Percentiles rank a stretch among this genome's conserved stretches.
phyloP scores from a whole-genome alignment of 768 basidiomycete genomes.

The Suillus subalutaceus region DNA sequence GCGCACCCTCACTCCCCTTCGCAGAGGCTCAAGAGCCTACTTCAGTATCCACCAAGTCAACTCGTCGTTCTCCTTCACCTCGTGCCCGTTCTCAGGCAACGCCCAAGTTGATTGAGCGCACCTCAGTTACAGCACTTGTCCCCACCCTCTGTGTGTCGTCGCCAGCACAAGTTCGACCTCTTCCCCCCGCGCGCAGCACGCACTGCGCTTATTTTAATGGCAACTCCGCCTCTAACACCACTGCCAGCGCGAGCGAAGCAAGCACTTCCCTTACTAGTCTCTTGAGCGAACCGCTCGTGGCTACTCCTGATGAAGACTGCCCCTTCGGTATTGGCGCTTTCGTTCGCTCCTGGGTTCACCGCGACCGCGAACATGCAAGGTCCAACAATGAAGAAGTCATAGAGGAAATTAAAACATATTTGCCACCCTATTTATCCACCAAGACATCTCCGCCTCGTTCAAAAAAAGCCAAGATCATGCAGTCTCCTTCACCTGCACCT shows the following conservation, averaged over 20 bases:
- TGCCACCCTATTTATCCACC: slow-evolving; percentile 22
- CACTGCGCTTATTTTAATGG: slow-evolving; percentile 37
- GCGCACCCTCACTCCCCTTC: slow-evolving; percentile 33
- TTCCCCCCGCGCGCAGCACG: slow-evolving; percentile 33
- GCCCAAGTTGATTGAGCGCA: slow-evolving; percentile 39
- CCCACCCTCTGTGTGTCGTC: slow-evolving; percentile 57
- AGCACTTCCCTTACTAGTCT: slow-evolving; percentile 58
- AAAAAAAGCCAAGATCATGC: slow-evolving; percentile 25
- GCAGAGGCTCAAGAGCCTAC: slow-evolving; percentile 17
- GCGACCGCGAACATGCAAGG: slow-evolving; percentile 27
- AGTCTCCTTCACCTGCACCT: slow-evolving; percentile 17
- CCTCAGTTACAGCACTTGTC: slow-evolving; percentile 31
- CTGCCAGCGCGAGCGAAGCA: slow-evolving; percentile 37
- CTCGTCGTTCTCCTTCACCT: slow-evolving; percentile 14
- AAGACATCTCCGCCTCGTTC: slow-evolving; percentile 19
- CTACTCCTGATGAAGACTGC: slow-evolving; percentile 42
- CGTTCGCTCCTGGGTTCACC: slow-evolving; percentile 31
- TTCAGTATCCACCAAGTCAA: slow-evolving; percentile 8
- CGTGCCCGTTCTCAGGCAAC: slow-evolving; percentile 27
- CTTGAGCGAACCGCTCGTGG: slow-evolving; percentile 44
- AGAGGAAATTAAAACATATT: slow-evolving; percentile 36
- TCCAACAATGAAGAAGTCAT: slow-evolving; percentile 31
- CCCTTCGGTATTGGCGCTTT: slow-evolving; percentile 50
- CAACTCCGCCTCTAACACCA: slow-evolving; percentile 34
- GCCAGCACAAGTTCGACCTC: slow-evolving; percentile 33